Conservation (phyloP, 2,329 filamentous ascomycete species). For the Pyrenochaeta sp. region DNA sequence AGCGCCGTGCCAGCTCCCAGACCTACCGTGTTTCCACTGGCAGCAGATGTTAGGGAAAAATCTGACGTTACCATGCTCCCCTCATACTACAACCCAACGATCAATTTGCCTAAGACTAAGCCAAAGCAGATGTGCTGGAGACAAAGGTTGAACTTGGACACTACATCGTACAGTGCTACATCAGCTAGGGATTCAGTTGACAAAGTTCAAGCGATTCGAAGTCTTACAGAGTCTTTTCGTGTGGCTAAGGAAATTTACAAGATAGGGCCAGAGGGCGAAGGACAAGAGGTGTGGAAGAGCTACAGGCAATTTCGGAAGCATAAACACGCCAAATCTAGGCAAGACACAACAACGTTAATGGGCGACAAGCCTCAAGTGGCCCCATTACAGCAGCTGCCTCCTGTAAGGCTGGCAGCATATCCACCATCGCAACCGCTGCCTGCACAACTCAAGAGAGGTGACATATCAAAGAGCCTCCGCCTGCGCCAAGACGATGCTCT, state of each 20-base stretch:
- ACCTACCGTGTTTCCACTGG: neutral
- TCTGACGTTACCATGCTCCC: slow-evolving; percentile 4
- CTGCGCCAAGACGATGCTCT: slow-evolving; percentile 2
- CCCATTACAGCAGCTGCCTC: neutral
- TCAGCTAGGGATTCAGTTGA: neutral
- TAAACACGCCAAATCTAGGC: neutral
- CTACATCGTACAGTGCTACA: neutral
- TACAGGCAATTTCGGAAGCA: slow-evolving; percentile 16
- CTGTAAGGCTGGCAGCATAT: slow-evolving; percentile 2
- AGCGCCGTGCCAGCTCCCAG: neutral
- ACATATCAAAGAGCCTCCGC: neutral
- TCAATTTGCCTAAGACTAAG: neutral
- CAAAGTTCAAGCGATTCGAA: neutral
- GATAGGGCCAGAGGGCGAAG: slow-evolving; percentile 36
- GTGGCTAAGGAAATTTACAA: slow-evolving; percentile 30
- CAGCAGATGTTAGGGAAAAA: neutral
- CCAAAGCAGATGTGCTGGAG: neutral
- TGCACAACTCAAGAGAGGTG: neutral
- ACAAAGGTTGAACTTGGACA: neutral
- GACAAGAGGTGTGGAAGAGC: slow-evolving; percentile 30
- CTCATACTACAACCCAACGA: neutral
- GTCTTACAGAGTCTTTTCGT: slow-evolving; percentile 5
- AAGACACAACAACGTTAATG: neutral
- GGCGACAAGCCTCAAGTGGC: neutral
- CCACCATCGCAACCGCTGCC: neutral